phyloP scores from a whole-genome alignment of 108 stramenopile genomes.

The Nitzschia putrida region DNA sequence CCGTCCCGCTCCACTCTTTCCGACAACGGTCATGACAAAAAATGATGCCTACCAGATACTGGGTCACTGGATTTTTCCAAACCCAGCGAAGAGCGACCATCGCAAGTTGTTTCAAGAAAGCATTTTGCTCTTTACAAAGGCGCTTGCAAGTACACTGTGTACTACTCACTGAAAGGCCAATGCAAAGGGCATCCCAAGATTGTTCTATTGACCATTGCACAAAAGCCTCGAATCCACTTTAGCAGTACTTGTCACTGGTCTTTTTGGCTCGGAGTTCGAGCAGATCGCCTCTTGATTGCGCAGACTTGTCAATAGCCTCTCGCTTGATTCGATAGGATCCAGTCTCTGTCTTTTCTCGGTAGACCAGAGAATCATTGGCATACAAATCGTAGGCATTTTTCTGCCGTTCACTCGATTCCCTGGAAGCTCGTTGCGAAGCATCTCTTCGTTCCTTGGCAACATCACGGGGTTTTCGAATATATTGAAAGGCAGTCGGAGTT shows the following conservation, averaged over 20 bases:
- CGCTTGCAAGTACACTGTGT: no score
- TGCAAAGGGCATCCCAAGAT: no score
- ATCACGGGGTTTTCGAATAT: slow-evolving; percentile 68
- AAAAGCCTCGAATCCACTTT: not conserved
- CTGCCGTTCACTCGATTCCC: slow-evolving; percentile 50
- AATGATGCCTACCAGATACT: no score
- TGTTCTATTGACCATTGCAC: no score
- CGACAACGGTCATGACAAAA: no score
- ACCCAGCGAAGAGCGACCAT: no score
- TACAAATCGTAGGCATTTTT: slow-evolving; percentile 68
- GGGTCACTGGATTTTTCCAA: no score
- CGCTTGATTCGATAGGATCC: slow-evolving; percentile 72
- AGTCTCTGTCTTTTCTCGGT: slow-evolving; percentile 77
- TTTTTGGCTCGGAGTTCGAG: slow-evolving; percentile 69
- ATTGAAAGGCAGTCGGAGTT: slow-evolving; percentile 52
- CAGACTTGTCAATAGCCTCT: slow-evolving; percentile 38
- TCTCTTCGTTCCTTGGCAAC: slow-evolving; percentile 35
- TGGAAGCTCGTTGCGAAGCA: slow-evolving; percentile 32
- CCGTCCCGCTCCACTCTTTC: no score
- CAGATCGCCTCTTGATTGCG: slow-evolving; percentile 55
- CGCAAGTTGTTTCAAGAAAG: no score
- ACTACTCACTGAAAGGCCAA: no score
- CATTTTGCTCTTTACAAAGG: no score
- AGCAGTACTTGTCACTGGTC: slow-evolving; percentile 86
- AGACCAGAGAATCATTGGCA: slow-evolving; percentile 54